Conservation (phyloP, 1,284 basidiomycete species). For the Gymnopus androsaceus region DNA sequence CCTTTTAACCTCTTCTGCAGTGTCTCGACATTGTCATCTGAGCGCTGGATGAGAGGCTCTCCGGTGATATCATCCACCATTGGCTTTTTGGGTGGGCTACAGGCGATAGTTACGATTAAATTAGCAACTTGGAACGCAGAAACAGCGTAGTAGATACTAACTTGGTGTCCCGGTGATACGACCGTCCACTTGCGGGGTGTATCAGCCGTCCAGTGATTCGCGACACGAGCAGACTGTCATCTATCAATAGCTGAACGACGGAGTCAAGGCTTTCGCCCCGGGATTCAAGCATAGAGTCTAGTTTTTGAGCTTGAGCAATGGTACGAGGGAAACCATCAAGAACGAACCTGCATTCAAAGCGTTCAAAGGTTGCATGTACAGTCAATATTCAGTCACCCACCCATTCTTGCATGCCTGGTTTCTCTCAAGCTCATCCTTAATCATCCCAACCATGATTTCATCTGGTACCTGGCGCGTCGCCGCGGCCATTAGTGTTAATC, state of each 20-base stretch:
- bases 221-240: conserved; percentile 94
- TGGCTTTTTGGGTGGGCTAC: conserved; percentile 92
- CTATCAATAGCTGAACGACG: conserved; percentile 90
- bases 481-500: neutral
- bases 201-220: conserved; percentile 96
- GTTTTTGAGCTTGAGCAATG: conserved; percentile 95
- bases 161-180: conserved; percentile 96
- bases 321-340: conserved; percentile 98
- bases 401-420: conserved; percentile 94
- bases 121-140: neutral
- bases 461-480: conserved; percentile 62
- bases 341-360: conserved; percentile 72
- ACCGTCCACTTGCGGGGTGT: conserved; percentile 86
- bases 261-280: conserved; percentile 90
- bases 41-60: conserved; percentile 91
- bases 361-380: neutral
- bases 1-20: conserved; percentile 71
- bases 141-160: conserved; percentile 47
- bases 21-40: conserved; percentile 93
- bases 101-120: conserved; percentile 4
- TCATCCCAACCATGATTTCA: conserved; percentile 98
- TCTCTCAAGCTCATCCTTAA: conserved; percentile 93
- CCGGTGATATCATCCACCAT: conserved; percentile 95
- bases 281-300: conserved; percentile 85
- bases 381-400: conserved; percentile 50